A percentile compares a stretch with the other conserved stretches of the same genome.
Evolutionary conservation across 306 rosid genomes (phyloP).

Genomic region (Vigna unguiculata): DNA sequence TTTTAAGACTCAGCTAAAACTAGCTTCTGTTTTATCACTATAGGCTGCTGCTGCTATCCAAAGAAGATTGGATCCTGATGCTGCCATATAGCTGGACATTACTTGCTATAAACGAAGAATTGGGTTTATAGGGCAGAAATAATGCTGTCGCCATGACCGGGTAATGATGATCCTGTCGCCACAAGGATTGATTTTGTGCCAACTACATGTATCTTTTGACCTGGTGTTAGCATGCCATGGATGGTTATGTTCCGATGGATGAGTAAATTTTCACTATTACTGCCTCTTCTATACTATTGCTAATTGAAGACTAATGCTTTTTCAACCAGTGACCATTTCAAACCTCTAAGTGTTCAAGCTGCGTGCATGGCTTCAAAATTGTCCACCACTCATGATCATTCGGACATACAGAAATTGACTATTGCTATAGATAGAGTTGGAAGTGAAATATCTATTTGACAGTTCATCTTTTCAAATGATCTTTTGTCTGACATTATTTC

Average conservation of each 20-base stretch:
- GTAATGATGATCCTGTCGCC: constrained; percentile 26
- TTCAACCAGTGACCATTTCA: constrained; percentile 8
- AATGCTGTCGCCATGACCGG: constrained; percentile 13
- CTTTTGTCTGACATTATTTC: not conserved
- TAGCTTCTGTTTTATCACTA: constrained; percentile 30
- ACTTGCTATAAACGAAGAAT: constrained; percentile 20
- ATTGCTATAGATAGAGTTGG: not conserved
- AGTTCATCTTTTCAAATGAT: not conserved
- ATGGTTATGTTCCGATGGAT: constrained; percentile 9
- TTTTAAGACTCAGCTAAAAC: constrained; percentile 26
- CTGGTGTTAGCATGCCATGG: not conserved
- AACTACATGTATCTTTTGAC: constrained; percentile 16
- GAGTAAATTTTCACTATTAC: constrained; percentile 6
- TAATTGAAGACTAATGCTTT: not conserved
- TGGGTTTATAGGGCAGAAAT: constrained; percentile 22
- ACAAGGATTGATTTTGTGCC: constrained; percentile 27
- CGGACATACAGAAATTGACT: not conserved
- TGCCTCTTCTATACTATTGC: not conserved
- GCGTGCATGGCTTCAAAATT: constrained; percentile 19
- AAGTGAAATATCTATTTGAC: not conserved
- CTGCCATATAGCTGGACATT: constrained; percentile 56
- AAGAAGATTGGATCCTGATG: constrained; percentile 94
- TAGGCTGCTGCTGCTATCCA: constrained; percentile 99
- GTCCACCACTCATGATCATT: not conserved
- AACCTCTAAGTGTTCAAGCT: constrained; percentile 14